These are phyloP conservation scores for Lentinula boryana DNA, from an alignment of 768 basidiomycete genomes.

Conservation along the genomic window DNA sequence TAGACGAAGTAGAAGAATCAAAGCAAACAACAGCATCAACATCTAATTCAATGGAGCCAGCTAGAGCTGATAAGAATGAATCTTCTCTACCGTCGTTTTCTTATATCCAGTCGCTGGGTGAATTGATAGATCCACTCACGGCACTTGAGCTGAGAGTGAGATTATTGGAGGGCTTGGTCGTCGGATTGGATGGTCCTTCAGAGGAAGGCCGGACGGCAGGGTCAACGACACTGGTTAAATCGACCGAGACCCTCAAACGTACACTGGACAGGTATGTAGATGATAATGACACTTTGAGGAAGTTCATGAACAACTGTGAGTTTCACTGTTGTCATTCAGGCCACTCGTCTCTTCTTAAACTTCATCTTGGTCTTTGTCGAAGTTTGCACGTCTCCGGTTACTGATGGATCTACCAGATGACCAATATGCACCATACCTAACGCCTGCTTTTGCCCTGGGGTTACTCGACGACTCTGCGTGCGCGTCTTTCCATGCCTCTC, in stretches of 20 bases:
- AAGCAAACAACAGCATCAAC: background rate
- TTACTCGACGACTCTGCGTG: constrained; percentile 52
- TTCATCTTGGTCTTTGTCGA: too few relatives aligned
- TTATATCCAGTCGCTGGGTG: constrained; percentile 3
- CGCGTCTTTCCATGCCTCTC: constrained; percentile 18
- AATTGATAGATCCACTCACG: constrained; percentile 53
- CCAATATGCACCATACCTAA: constrained; percentile 67
- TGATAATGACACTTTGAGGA: constrained; percentile 63
- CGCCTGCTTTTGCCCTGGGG: constrained; percentile 73
- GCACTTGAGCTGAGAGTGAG: constrained; percentile 72
- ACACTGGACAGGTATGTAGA: constrained; percentile 53
- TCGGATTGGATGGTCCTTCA: constrained; percentile 51
- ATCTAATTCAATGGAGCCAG: background rate
- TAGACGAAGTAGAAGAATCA: background rate
- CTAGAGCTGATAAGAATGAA: constrained; percentile 1
- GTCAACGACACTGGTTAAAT: constrained; percentile 46
- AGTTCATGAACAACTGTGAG: constrained; percentile 73
- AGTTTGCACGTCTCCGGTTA: too few relatives aligned
- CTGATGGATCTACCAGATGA: constrained; percentile 44
- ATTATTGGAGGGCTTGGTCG: constrained; percentile 74
- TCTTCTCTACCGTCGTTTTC: background rate
- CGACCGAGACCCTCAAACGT: constrained; percentile 56
- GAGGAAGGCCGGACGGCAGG: constrained; percentile 23
- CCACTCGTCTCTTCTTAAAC: background rate
- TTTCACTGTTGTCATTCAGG: constrained; percentile 4